Evolutionary conservation across 2,329 filamentous ascomycete genomes (phyloP).

Genomic region (Chaetomium globosum): DNA sequence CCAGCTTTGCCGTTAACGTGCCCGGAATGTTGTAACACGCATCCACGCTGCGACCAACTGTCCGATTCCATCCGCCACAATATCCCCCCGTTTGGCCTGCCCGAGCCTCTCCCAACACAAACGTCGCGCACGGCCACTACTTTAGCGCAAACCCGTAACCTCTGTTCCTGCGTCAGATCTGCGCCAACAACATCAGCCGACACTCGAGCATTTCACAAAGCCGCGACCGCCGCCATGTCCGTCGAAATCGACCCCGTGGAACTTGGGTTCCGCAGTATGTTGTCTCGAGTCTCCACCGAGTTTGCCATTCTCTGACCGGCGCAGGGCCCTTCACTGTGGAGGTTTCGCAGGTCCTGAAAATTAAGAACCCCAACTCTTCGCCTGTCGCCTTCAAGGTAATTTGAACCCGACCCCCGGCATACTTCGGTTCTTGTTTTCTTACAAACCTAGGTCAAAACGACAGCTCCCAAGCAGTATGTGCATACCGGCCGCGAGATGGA

Average conservation of each 20-base stretch:
- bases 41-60: slow-evolving; percentile 26
- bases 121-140: not conserved
- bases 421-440: slow-evolving; percentile 34
- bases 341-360: slow-evolving; percentile 65
- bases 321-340: slow-evolving; percentile 68
- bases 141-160: not conserved
- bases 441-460: slow-evolving; percentile 84
- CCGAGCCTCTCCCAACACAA: slow-evolving; percentile 3
- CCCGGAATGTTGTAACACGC: slow-evolving; percentile 35
- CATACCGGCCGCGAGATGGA: not conserved
- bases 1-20: slow-evolving; percentile 32
- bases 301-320: slow-evolving; percentile 25
- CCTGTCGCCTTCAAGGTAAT: slow-evolving; percentile 71
- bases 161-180: not conserved
- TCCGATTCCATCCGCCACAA: slow-evolving; percentile 14
- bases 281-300: slow-evolving; percentile 6
- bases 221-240: slow-evolving; percentile 68
- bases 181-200: not conserved
- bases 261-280: slow-evolving; percentile 88
- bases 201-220: not conserved
- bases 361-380: slow-evolving; percentile 64
- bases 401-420: not conserved
- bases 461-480: slow-evolving; percentile 91
- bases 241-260: slow-evolving; percentile 90
- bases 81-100: slow-evolving; percentile 1